Evolutionary conservation across 78 protist genomes (phyloP), one percentile per base, ranked within the genome.

Genomic region (Dictyostelium purpureum): DNA sequence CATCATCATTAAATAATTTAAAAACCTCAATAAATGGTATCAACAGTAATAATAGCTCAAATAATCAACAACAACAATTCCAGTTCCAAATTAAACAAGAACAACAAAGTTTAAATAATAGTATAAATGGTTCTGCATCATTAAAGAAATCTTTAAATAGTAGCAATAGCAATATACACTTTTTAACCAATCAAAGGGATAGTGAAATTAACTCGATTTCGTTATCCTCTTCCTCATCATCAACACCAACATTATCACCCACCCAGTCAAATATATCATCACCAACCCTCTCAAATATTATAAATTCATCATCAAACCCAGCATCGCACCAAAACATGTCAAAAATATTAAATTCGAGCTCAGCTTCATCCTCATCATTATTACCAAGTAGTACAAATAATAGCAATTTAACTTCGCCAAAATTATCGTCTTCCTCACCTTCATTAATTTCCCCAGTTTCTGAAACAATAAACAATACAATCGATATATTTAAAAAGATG

Each of bases 241-340:
- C 78, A 9, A 67, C 75, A 67, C 75, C 75, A 4, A 67, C 75
- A 4, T 38, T 43, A 43, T 43, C 78, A 26, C 52, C 78, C 2
- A 16, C 78, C 21, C 52, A 38, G 43, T 33, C 61, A 26, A 26
- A 19, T 40, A 67, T 67, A 2, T 43, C 78, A 6, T 43, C 78
- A 71, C 52, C 78, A 71, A 71, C 76, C 1, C 14, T 40, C 5
- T 40, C 76, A 67, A 67, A 18, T 11, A 38, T 71, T 12, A 71
- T 38, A 38, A 71, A 71, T 63, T 63, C 65, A 56, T 47, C 52
- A 47, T 14, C 12, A 14, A 47, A n/a, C n/a, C 52, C 7, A 47
- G 7, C 12, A 47, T 14, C 12, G 52, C n/a, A n/a, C 28, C 65
- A 56, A 56, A 56, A 10, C 10, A 47, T 47, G 10, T 11, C n/a